phyloP scores from a whole-genome alignment of 2,329 filamentous ascomycete species.

The Zasmidium angulare region DNA sequence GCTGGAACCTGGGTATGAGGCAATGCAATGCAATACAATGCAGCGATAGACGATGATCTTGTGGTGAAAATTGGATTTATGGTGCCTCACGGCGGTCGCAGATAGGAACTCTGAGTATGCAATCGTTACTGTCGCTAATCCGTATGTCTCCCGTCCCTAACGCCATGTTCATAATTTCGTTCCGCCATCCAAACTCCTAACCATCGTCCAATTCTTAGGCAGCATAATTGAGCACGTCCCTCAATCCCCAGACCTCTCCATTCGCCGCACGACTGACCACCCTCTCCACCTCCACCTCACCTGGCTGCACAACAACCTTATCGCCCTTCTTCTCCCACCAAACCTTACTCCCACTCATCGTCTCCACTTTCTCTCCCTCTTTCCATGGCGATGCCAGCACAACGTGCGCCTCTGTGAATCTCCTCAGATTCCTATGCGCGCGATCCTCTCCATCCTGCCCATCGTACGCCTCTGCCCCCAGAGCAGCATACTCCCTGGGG shows the following conservation, averaged over 20 bases:
- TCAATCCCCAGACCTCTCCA: conserved; percentile 82
- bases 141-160: not conserved
- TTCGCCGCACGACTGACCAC: conserved; percentile 78
- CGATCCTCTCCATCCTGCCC: conserved; percentile 72
- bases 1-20: conserved; percentile 9
- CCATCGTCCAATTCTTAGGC: not conserved
- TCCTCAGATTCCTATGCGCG: conserved; percentile 71
- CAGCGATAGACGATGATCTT: no score
- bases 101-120: not conserved
- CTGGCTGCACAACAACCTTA: conserved; percentile 72
- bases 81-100: not conserved
- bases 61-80: no score
- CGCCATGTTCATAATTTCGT: no score
- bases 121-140: not conserved
- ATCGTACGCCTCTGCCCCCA: conserved; percentile 72
- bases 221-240: conserved; percentile 58
- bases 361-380: conserved; percentile 64
- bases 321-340: conserved; percentile 80
- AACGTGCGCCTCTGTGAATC: conserved; percentile 85
- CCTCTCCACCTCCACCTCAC: conserved; percentile 71
- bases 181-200: not conserved
- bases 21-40: no score
- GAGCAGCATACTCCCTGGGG: conserved; percentile 65
- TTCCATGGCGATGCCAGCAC: conserved; percentile 74
- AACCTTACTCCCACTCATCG: conserved; percentile 66